phyloP scores from a whole-genome alignment of 768 basidiomycete species.

The Leccinum incarnatum region DNA sequence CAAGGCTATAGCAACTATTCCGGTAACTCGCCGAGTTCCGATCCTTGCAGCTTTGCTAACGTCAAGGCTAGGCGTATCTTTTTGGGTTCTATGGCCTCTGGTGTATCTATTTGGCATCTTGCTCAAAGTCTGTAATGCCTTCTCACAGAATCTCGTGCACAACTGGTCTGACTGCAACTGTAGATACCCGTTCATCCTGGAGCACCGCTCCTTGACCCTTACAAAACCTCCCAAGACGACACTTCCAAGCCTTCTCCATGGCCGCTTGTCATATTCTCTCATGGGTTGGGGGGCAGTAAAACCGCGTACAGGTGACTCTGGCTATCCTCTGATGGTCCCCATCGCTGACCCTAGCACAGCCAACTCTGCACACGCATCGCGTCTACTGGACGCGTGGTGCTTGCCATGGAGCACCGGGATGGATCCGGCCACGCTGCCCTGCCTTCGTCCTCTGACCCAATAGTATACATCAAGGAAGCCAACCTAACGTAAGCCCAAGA shows the following conservation, averaged over 20 bases:
- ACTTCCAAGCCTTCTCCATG: conserved; percentile 40
- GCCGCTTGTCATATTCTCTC: conserved; percentile 83
- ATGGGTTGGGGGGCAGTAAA: conserved; percentile 74
- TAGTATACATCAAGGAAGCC: conserved; percentile 54
- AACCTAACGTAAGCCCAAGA: conserved; percentile 49
- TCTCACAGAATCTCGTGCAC: not conserved
- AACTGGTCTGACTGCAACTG: not conserved
- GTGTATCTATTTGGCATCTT: conserved; percentile 50
- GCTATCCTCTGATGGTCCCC: not conserved
- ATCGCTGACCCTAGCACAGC: conserved; percentile 31
- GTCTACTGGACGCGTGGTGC: conserved; percentile 74
- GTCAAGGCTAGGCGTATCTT: conserved; percentile 21
- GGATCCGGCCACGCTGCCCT: conserved; percentile 62
- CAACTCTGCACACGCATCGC: conserved; percentile 74
- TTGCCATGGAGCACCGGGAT: conserved; percentile 82
- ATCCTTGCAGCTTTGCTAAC: not conserved
- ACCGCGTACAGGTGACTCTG: conserved; percentile 60
- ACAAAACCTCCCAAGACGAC: not conserved
- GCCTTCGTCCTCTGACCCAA: conserved; percentile 29
- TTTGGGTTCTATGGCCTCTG: conserved; percentile 40
- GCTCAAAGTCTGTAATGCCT: conserved; percentile 41
- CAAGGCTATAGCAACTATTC: conserved; percentile 49
- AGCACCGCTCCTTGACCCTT: conserved; percentile 47
- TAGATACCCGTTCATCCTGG: conserved; percentile 59
- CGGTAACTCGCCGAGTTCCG: conserved; percentile 32